phyloP scores from a whole-genome alignment of 2,329 filamentous ascomycete species.

The Apiospora saccharicola region DNA sequence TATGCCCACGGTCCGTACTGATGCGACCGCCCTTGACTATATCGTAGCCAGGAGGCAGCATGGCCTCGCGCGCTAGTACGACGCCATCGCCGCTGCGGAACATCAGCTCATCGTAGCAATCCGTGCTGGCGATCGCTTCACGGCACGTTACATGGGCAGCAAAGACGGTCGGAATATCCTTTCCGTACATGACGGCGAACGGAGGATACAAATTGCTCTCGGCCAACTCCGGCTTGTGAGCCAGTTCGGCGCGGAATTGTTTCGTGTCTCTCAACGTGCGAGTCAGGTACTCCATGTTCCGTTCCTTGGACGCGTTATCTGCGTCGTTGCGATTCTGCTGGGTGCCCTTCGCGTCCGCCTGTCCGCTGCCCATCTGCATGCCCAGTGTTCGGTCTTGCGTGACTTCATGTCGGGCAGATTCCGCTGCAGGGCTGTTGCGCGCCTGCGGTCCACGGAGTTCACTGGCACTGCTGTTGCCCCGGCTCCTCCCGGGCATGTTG shows the following conservation, averaged over 20 bases:
- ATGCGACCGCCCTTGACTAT: constrained; percentile 77
- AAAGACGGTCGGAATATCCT: constrained; percentile 84
- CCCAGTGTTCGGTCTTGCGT: constrained; percentile 38
- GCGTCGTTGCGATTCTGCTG: constrained; percentile 34
- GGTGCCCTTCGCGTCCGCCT: not conserved
- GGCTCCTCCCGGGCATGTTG: constrained; percentile 51
- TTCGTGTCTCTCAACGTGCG: constrained; percentile 77
- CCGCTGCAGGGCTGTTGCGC: constrained; percentile 33
- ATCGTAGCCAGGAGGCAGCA: constrained; percentile 82
- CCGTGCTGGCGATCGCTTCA: constrained; percentile 77
- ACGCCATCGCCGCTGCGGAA: constrained; percentile 92
- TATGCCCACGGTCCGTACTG: constrained; percentile 83
- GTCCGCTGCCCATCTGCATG: constrained; percentile 30
- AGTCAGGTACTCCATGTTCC: constrained; percentile 69
- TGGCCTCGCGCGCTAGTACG: constrained; percentile 82
- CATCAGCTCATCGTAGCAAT: constrained; percentile 85
- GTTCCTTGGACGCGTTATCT: constrained; percentile 59
- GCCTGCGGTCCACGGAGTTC: constrained; percentile 34
- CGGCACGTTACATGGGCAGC: constrained; percentile 76
- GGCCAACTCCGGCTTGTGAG: constrained; percentile 66
- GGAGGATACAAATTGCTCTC: constrained; percentile 81
- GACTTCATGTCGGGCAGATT: constrained; percentile 42
- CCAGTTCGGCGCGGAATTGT: constrained; percentile 78
- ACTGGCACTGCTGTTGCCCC: constrained; percentile 49
- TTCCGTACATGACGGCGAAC: constrained; percentile 83